A percentile compares a stretch with the other conserved stretches of the same genome.
Conservation (phyloP, 768 basidiomycete genomes). For the Tylopilus plumbeoviolaceoides region DNA sequence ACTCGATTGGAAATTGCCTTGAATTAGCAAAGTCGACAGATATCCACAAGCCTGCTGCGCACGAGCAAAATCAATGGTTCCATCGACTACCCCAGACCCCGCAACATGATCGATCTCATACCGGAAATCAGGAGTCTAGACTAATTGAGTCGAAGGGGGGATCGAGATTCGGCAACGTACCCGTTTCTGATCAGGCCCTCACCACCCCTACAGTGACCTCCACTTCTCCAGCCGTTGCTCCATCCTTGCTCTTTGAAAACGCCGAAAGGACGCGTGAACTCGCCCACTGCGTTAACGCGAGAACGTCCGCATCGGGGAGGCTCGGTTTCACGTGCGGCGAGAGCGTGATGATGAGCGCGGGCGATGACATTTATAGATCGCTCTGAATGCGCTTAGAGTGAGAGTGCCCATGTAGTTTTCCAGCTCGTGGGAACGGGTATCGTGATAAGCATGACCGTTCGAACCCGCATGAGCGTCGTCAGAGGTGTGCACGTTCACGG, state of each 20-base stretch:
- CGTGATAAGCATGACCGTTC: constrained; percentile 12
- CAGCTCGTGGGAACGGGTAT: constrained; percentile 3
- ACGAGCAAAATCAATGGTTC: constrained; percentile 3
- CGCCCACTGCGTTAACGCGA: constrained; percentile 72
- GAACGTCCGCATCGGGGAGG: constrained; percentile 64
- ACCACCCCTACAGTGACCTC: constrained; percentile 77
- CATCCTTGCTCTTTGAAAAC: constrained; percentile 36
- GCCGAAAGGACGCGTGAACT: constrained; percentile 62
- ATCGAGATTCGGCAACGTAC: background rate
- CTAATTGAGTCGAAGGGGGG: background rate
- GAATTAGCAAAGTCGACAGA: constrained; percentile 5
- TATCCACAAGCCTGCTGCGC: constrained; percentile 12
- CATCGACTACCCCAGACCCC: constrained; percentile 4
- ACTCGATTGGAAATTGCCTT: background rate
- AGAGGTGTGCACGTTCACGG: background rate
- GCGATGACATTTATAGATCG: constrained; percentile 18
- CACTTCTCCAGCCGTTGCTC: constrained; percentile 36
- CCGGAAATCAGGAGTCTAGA: background rate
- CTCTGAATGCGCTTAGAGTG: constrained; percentile 3
- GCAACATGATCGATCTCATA: background rate
- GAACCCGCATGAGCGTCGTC: background rate
- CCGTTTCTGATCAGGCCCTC: constrained; percentile 39
- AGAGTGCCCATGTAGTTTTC: background rate
- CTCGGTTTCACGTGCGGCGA: constrained; percentile 71
- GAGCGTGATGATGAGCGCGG: constrained; percentile 69